Percentiles rank a stretch among this genome's conserved stretches.
phyloP scores from a whole-genome alignment of 2,329 filamentous ascomycete genomes.

The Alternaria sp. region DNA sequence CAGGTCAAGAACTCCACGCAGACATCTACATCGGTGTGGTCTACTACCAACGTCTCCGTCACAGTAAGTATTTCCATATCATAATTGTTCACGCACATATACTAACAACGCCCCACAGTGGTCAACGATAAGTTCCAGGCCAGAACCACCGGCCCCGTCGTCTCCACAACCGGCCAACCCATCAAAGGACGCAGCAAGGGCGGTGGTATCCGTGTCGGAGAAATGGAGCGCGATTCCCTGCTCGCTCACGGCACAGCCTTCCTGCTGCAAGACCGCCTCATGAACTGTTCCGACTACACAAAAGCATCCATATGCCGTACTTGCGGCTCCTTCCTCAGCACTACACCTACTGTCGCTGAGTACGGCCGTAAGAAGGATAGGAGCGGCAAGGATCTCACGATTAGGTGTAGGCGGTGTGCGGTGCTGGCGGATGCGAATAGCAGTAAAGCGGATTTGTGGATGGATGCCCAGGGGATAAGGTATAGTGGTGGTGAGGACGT shows the following conservation, averaged over 20 bases:
- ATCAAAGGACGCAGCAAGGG: constrained; percentile 97
- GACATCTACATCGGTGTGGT: constrained; percentile 98
- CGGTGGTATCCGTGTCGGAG: constrained; percentile 97
- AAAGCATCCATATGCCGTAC: constrained; percentile 86
- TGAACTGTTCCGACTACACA: constrained; percentile 96
- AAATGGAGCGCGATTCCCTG: constrained; percentile 97
- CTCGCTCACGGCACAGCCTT: constrained; percentile 95
- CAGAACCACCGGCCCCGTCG: constrained; percentile 91
- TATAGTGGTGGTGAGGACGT: constrained; percentile 91
- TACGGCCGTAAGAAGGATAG: constrained; percentile 65
- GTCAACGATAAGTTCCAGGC: constrained; percentile 99
- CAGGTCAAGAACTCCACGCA: constrained; percentile 75
- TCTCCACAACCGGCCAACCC: constrained; percentile 88
- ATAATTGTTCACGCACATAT: too few relatives aligned
- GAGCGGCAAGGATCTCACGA: constrained; percentile 69
- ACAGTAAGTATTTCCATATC: constrained; percentile 68
- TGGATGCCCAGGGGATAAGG: constrained; percentile 82
- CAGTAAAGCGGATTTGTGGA: constrained; percentile 79
- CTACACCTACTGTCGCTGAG: constrained; percentile 73
- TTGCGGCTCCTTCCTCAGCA: constrained; percentile 90
- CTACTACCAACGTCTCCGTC: constrained; percentile 95
- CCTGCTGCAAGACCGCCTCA: constrained; percentile 88
- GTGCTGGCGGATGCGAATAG: constrained; percentile 52
- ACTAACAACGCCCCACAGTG: constrained; percentile 56
- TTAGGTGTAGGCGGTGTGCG: constrained; percentile 82